phyloP scores from a whole-genome alignment of 345 rosid species.

The Moringa oleifera region DNA sequence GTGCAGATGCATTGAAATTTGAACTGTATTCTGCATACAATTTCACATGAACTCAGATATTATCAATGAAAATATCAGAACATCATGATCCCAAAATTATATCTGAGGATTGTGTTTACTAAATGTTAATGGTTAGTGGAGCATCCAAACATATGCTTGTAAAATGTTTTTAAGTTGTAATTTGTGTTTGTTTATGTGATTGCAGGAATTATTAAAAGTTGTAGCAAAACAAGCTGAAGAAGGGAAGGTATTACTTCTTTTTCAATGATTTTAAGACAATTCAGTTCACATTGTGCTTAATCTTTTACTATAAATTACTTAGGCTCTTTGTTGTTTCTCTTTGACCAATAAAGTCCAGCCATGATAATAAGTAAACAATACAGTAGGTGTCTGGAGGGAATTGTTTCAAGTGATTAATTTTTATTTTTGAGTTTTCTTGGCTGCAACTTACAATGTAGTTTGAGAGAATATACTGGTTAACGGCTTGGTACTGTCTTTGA shows the following conservation, averaged over 20 bases:
- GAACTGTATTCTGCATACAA: not conserved
- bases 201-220: conserved; percentile 78
- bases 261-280: not conserved
- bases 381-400: not conserved
- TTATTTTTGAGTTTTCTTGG: not conserved
- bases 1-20: not conserved
- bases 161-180: not conserved
- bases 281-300: not conserved
- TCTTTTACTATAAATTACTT: no score
- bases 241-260: conserved; percentile 60
- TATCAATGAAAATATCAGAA: no score
- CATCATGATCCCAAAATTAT: no score
- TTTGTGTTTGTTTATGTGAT: conserved; percentile 5
- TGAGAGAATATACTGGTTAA: no score
- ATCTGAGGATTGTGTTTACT: no score
- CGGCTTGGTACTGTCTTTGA: not conserved
- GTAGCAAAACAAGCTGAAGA: conserved; percentile 94
- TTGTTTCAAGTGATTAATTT: not conserved
- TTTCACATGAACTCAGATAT: not conserved
- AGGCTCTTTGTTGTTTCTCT: not conserved
- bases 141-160: not conserved
- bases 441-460: not conserved
- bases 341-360: not conserved
- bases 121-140: no score
- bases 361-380: not conserved